Evolutionary conservation across 306 rosid species (phyloP).

Genomic region (Fragaria iinumae): DNA sequence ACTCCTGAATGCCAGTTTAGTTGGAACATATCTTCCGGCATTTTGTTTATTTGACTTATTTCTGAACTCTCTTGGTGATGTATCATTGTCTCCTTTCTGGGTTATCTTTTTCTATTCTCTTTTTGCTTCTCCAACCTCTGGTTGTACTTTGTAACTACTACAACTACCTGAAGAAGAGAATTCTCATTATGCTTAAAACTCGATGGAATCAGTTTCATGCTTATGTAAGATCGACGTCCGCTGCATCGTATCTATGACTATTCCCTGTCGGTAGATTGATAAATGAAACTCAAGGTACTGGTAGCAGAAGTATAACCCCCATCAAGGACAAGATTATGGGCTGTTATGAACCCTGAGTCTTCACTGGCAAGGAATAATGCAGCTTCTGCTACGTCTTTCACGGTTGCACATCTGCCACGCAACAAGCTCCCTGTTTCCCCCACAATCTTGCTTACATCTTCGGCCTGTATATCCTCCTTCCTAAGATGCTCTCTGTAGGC

Average conservation of each 20-base stretch:
- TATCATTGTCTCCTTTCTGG: neutral
- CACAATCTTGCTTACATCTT: constrained; percentile 39
- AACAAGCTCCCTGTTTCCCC: constrained; percentile 58
- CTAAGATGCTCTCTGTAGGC: constrained; percentile 37
- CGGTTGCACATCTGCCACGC: constrained; percentile 48
- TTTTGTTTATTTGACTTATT: neutral
- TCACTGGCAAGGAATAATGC: constrained; percentile 63
- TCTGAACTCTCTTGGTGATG: neutral
- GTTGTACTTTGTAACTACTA: neutral
- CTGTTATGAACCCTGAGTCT: constrained; percentile 65
- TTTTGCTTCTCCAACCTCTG: neutral
- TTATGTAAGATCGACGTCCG: neutral
- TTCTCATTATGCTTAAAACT: neutral
- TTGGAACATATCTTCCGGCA: neutral
- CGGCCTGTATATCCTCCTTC: constrained; percentile 38
- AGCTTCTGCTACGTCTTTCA: constrained; percentile 68
- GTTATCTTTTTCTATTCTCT: neutral
- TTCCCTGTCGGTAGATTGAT: constrained; percentile 21
- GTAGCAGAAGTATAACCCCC: constrained; percentile 72
- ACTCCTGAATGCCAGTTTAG: neutral
- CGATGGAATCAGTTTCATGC: neutral
- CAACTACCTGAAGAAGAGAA: neutral
- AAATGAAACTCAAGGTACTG: constrained; percentile 48
- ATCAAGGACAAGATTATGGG: constrained; percentile 65
- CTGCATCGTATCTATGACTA: neutral